These are phyloP conservation scores for Heterobasidion parviporum DNA, from an alignment of 1,284 basidiomycete species.

Conservation along the genomic window DNA sequence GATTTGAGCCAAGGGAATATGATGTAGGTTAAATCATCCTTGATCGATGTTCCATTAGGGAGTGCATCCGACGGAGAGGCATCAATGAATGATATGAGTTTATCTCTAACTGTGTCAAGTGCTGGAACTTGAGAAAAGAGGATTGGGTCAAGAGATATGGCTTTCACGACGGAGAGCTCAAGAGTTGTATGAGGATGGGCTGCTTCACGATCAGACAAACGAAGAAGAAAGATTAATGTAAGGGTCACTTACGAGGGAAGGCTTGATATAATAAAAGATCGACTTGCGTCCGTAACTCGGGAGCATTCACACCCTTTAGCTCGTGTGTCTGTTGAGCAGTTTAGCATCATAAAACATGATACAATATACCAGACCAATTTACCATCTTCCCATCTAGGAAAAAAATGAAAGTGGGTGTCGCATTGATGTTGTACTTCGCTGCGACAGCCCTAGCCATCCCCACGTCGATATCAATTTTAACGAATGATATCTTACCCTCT, in stretches of 20 bases:
- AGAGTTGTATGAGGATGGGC: constrained; percentile 70
- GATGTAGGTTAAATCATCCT: constrained; percentile 36
- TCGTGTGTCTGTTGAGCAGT: constrained; percentile 46
- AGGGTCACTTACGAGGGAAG: constrained; percentile 59
- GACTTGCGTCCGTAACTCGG: constrained; percentile 60
- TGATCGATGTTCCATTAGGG: constrained; percentile 32
- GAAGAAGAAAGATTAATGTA: not conserved
- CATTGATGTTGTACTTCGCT: constrained; percentile 57
- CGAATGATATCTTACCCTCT: constrained; percentile 49
- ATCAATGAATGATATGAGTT: constrained; percentile 60
- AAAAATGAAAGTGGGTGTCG: constrained; percentile 82
- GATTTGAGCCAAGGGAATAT: constrained; percentile 65
- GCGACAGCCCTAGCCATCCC: constrained; percentile 58
- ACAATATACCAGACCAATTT: constrained; percentile 7
- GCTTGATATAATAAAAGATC: constrained; percentile 67
- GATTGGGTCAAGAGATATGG: constrained; percentile 68
- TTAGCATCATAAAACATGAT: not conserved
- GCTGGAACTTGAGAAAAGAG: constrained; percentile 66
- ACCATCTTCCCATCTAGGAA: constrained; percentile 76
- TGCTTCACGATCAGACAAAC: constrained; percentile 19
- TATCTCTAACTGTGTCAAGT: constrained; percentile 54
- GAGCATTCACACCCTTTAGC: constrained; percentile 64
- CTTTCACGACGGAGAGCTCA: constrained; percentile 52
- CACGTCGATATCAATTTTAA: constrained; percentile 72
- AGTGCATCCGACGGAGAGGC: constrained; percentile 23